Evolutionary conservation across 495 filamentous ascomycete genomes (phyloP).

Genomic region (Podospora anserina): DNA sequence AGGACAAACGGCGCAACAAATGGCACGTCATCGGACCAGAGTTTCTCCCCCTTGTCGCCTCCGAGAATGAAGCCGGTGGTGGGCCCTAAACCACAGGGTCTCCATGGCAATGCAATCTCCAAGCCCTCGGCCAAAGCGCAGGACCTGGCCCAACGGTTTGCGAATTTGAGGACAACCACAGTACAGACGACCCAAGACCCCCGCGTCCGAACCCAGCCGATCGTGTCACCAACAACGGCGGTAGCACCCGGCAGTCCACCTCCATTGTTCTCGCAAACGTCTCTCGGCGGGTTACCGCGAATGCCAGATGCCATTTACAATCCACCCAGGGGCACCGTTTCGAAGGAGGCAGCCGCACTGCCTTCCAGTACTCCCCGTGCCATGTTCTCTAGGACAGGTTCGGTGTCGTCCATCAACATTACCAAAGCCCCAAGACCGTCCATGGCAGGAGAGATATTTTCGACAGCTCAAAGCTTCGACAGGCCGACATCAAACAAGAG

Average conservation of each 20-base stretch:
- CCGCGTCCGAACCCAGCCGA: constrained; percentile 40
- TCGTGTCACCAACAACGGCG: constrained; percentile 15
- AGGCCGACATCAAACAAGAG: constrained; percentile 22
- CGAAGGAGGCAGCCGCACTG: constrained; percentile 49
- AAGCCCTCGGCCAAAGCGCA: constrained; percentile 24
- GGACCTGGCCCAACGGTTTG: constrained; percentile 57
- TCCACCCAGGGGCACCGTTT: constrained; percentile 59
- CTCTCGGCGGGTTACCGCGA: constrained; percentile 59
- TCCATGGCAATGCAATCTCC: constrained; percentile 55
- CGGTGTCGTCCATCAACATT: constrained; percentile 34
- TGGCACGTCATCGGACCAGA: constrained; percentile 5
- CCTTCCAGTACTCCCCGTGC: constrained; percentile 48
- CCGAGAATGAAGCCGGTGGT: constrained; percentile 48
- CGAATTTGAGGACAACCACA: constrained; percentile 47
- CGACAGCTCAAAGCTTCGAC: constrained; percentile 32
- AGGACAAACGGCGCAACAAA: constrained; percentile 15
- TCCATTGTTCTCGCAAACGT: constrained; percentile 55
- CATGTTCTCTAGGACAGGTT: constrained; percentile 49
- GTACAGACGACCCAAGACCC: constrained; percentile 32
- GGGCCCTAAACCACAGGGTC: constrained; percentile 60
- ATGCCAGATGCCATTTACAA: constrained; percentile 84
- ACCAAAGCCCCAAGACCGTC: constrained; percentile 20
- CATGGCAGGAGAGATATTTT: constrained; percentile 32
- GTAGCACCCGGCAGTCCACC: constrained; percentile 19
- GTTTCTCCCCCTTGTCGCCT: constrained; percentile 3